phyloP scores from a whole-genome alignment of 2,329 filamentous ascomycete species.

The Fusarium heterosporum region DNA sequence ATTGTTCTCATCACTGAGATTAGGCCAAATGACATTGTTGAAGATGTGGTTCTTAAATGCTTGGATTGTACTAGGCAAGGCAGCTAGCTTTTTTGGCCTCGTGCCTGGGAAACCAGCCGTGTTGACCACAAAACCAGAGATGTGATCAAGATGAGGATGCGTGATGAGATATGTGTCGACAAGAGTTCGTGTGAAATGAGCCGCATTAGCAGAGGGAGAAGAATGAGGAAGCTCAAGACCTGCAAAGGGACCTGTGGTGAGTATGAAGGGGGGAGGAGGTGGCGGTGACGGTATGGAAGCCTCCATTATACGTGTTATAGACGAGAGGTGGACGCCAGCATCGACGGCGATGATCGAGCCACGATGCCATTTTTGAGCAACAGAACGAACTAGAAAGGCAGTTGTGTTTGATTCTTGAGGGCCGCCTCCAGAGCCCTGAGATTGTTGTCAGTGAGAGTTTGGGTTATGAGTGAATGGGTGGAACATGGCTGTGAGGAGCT shows the following conservation, averaged over 20 bases:
- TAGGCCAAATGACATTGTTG: slow-evolving; percentile 98
- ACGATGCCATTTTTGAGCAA: slow-evolving; percentile 80
- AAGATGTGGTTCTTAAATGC: slow-evolving; percentile 96
- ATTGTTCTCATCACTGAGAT: slow-evolving; percentile 94
- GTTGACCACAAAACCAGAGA: slow-evolving; percentile 92
- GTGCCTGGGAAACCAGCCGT: slow-evolving; percentile 86
- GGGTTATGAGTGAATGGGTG: neutral
- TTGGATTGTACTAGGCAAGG: slow-evolving; percentile 87
- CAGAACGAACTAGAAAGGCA: slow-evolving; percentile 86
- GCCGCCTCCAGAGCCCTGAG: slow-evolving; percentile 87
- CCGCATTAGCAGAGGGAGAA: slow-evolving; percentile 80
- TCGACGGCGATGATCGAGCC: slow-evolving; percentile 92
- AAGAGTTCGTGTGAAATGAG: slow-evolving; percentile 80
- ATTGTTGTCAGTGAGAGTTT: slow-evolving; percentile 30
- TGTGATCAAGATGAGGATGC: slow-evolving; percentile 96
- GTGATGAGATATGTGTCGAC: slow-evolving; percentile 93
- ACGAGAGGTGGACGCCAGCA: slow-evolving; percentile 87
- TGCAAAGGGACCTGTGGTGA: slow-evolving; percentile 79
- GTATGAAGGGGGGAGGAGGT: slow-evolving; percentile 60
- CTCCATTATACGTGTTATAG: slow-evolving; percentile 84
- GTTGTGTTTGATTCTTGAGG: slow-evolving; percentile 92
- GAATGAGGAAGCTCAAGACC: slow-evolving; percentile 77
- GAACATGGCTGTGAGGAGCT: slow-evolving; percentile 14
- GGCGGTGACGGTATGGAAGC: slow-evolving; percentile 57
- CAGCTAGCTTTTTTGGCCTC: slow-evolving; percentile 86